Base-by-base conservation (phyloP, 352 stramenopile species). In the Phytophthora tubulina region DNA sequence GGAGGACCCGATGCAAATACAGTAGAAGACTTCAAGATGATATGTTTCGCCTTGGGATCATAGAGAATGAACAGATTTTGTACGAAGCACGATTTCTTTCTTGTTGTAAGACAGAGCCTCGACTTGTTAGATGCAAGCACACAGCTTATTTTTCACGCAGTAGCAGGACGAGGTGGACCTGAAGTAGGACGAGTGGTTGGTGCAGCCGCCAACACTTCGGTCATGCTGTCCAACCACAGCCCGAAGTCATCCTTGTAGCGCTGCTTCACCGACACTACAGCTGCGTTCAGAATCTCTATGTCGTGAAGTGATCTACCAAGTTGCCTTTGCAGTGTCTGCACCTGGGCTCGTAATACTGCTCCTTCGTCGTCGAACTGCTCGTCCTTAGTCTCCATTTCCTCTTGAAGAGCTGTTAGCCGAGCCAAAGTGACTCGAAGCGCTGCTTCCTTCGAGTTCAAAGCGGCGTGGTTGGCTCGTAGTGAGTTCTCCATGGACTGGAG, bases 21-120 rank as follows among this genome's bases (percentile, higher is more conserved):
- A 27, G 9, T 55, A 58, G 50, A 46, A 41, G 38, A 27, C 56
- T 46, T 57, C 46, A 50, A 57, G 44, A 32, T 53, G 14, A 5
- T 49, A 14, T 49, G 38, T 27, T 21, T 46, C 30, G 8, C 38
- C 35, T 58, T 50, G 21, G 44, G 45, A 53, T 60, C 38, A 46
- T 67, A 71, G 63, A 70, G 52, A 64, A 57, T 27, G 21, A 64
- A 46, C 39, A 15, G 15, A 60, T 30, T 63, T 53, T 63, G 55
- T 44, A 54, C 42, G 33, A 42, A 55, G 4, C 42, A 39, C 10
- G 15, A 21, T 6, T 36, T 54, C 27, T 33, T 38, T 54, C 6
- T 36, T 36, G 27, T 36, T 35, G 38, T 48, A 13, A 30, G 39
- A 2, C 39, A 14, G 39, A 45, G 39, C n/a, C 39, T n/a, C 17